A percentile compares a stretch with the other conserved stretches of the same genome.
Conservation (phyloP, 805 yeast genomes). For the Cyberlindnera veronae region DNA sequence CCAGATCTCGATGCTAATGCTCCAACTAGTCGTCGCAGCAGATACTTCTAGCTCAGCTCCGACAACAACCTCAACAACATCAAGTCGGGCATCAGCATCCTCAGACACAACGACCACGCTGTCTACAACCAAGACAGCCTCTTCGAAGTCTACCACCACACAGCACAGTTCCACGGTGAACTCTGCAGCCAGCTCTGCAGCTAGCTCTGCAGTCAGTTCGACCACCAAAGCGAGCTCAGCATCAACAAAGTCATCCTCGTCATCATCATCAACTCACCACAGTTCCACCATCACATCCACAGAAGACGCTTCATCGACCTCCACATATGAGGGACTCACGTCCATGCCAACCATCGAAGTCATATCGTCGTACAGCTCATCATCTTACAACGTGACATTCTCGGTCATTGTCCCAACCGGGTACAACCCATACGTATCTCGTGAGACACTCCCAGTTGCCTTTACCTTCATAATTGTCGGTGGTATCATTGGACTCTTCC, state of each 20-base stretch:
- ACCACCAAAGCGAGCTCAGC: no score
- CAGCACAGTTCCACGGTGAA: slow-evolving; percentile 5
- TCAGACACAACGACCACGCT: background rate
- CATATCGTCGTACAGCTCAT: slow-evolving; percentile 1
- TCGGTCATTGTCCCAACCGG: slow-evolving; percentile 24
- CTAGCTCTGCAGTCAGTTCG: background rate
- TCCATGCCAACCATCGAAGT: slow-evolving; percentile 22
- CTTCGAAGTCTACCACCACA: no score
- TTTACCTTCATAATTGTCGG: slow-evolving; percentile 81
- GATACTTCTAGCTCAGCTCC: background rate
- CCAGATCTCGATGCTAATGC: background rate
- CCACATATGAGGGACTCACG: background rate
- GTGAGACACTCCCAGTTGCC: slow-evolving; percentile 53
- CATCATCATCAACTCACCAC: slow-evolving; percentile 4
- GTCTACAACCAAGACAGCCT: background rate
- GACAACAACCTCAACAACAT: slow-evolving; percentile 1
- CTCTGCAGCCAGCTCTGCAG: no score
- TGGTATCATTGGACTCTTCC: slow-evolving; percentile 51
- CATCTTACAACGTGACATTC: slow-evolving; percentile 20
- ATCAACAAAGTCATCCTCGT: no score
- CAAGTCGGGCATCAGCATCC: background rate
- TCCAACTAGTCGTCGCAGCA: background rate
- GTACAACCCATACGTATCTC: slow-evolving; percentile 53
- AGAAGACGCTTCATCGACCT: background rate
- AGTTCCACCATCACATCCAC: slow-evolving; percentile 2